Conservation (phyloP, 495 filamentous ascomycete species). For the Penicillium diatomitis region DNA sequence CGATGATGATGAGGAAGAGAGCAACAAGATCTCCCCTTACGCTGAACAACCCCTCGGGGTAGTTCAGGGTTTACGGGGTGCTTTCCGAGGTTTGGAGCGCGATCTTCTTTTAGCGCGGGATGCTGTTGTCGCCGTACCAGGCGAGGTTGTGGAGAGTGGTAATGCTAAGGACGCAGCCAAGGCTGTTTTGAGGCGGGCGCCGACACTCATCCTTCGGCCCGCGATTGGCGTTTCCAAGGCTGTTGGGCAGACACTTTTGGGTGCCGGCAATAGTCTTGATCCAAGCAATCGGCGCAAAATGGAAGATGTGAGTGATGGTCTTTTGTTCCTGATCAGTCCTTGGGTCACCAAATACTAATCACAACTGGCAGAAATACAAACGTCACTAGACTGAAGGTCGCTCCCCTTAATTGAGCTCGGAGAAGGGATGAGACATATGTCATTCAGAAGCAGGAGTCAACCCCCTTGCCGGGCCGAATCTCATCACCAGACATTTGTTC, state of each 20-base stretch:
- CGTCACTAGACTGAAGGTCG: conserved; percentile 18
- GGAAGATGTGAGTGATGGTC: conserved; percentile 64
- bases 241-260: conserved; percentile 79
- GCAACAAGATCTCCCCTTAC: conserved; percentile 69
- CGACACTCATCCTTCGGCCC: conserved; percentile 83
- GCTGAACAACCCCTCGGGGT: conserved; percentile 88
- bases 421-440: too few relatives aligned
- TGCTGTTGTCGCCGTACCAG: conserved; percentile 90
- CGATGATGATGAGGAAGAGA: conserved; percentile 53
- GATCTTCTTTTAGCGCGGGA: conserved; percentile 78
- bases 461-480: too few relatives aligned
- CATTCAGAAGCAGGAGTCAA: too few relatives aligned
- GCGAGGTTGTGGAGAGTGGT: conserved; percentile 78
- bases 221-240: conserved; percentile 86
- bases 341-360: neutral
- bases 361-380: conserved; percentile 25
- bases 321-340: neutral
- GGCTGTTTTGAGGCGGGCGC: conserved; percentile 72
- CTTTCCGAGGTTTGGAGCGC: conserved; percentile 69
- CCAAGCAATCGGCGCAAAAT: conserved; percentile 70
- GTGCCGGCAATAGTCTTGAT: conserved; percentile 90
- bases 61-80: conserved; percentile 73
- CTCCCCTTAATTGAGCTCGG: too few relatives aligned
- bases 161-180: conserved; percentile 73
- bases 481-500: too few relatives aligned